Conservation (phyloP, 164 flowering plant genomes). For the Nymphaea colorata region DNA sequence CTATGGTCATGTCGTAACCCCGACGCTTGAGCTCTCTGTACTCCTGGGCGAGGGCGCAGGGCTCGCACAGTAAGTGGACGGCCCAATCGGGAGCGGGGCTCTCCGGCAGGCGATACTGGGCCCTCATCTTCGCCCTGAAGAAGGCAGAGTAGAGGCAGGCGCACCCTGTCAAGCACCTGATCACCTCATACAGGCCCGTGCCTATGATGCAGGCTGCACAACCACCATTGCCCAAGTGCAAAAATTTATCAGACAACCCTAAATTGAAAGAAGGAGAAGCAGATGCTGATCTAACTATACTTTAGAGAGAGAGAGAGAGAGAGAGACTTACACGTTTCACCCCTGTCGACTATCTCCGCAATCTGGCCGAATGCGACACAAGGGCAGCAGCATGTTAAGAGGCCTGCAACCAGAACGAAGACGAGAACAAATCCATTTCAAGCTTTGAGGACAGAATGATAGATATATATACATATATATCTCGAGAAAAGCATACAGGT, state of each 20-base stretch:
- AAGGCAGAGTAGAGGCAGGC: slow-evolving; percentile 39
- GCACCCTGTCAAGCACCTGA: slow-evolving; percentile 30
- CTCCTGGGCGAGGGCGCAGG: slow-evolving; percentile 48
- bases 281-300: too few relatives aligned
- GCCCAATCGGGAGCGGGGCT: slow-evolving; percentile 32
- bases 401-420: neutral
- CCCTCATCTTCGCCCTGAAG: slow-evolving; percentile 38
- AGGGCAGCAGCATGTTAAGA: slow-evolving; percentile 5
- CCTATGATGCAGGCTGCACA: slow-evolving; percentile 36
- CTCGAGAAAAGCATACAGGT: too few relatives aligned
- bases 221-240: neutral
- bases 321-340: neutral
- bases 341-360: slow-evolving; percentile 1
- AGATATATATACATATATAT: too few relatives aligned
- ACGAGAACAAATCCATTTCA: neutral
- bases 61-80: slow-evolving; percentile 35
- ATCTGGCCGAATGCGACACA: slow-evolving; percentile 5
- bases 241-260: too few relatives aligned
- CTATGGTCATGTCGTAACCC: slow-evolving; percentile 27
- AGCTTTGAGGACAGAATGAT: too few relatives aligned
- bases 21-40: slow-evolving; percentile 37
- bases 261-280: too few relatives aligned
- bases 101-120: slow-evolving; percentile 29
- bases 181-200: slow-evolving; percentile 25
- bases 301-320: neutral